These are phyloP conservation scores for Kodamaea kakaduensis DNA, from an alignment of 805 yeast genomes.

Conservation along the genomic window DNA sequence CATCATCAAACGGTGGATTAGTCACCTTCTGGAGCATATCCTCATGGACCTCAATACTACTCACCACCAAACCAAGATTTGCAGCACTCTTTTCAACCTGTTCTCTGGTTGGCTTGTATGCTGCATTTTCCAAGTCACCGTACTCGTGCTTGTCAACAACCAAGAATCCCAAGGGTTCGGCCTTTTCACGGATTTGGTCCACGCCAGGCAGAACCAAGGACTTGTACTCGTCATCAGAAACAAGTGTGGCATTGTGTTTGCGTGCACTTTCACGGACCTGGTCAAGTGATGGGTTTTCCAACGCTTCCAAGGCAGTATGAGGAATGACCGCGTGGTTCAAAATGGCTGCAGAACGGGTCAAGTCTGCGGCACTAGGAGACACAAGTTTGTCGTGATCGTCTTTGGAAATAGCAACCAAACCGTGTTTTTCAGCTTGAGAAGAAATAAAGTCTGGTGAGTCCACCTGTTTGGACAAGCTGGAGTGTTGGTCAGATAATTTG, in stretches of 20 bases:
- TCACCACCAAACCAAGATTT: slow-evolving; percentile 7
- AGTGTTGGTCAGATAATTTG: slow-evolving; percentile 10
- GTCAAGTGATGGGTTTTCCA: slow-evolving; percentile 19
- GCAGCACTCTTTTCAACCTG: slow-evolving; percentile 17
- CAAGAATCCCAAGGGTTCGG: slow-evolving; percentile 19
- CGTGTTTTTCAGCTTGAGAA: slow-evolving; percentile 4
- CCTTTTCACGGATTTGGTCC: slow-evolving; percentile 30
- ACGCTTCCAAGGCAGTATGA: neutral
- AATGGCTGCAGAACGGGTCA: slow-evolving; percentile 4
- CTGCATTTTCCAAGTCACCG: slow-evolving; percentile 11
- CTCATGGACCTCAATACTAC: slow-evolving; percentile 7
- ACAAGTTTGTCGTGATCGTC: slow-evolving; percentile 12
- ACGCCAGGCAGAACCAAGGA: slow-evolving; percentile 20
- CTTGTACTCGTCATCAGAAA: slow-evolving; percentile 9
- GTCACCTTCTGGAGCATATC: slow-evolving; percentile 10
- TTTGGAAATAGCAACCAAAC: slow-evolving; percentile 10
- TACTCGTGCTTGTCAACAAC: slow-evolving; percentile 14
- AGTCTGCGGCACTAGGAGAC: slow-evolving; percentile 10
- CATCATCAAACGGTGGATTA: slow-evolving; percentile 15
- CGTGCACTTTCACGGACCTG: slow-evolving; percentile 12
- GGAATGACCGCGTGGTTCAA: slow-evolving; percentile 1
- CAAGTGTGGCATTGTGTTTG: slow-evolving; percentile 1
- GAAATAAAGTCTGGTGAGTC: slow-evolving; percentile 6
- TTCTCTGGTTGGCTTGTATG: slow-evolving; percentile 17
- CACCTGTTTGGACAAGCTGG: slow-evolving; percentile 1